phyloP scores from a whole-genome alignment of 257 asterid genomes.

The Cynanchum wilfordii region DNA sequence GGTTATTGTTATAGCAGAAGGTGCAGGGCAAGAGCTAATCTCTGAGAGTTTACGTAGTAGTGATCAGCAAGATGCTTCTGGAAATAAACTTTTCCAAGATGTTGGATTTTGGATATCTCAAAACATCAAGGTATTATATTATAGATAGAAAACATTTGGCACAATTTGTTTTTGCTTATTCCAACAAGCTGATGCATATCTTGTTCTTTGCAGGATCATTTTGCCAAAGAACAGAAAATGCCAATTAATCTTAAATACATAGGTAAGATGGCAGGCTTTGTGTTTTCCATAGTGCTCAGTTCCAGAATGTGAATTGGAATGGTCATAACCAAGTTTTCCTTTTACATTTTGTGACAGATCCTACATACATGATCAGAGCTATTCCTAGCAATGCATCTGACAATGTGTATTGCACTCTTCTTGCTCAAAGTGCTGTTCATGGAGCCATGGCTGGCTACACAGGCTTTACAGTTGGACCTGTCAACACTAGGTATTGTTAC shows the following conservation, averaged over 20 bases:
- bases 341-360: conserved; percentile 45
- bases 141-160: background rate
- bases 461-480: conserved; percentile 71
- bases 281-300: background rate
- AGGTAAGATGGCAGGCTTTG: conserved; percentile 37
- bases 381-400: conserved; percentile 87
- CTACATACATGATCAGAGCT: conserved; percentile 90
- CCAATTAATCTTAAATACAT: conserved; percentile 70
- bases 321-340: background rate
- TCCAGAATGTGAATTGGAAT: background rate
- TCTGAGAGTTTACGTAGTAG: conserved; percentile 47
- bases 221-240: conserved; percentile 58
- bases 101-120: conserved; percentile 88
- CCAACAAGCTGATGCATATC: background rate
- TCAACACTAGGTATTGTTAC: conserved; percentile 63
- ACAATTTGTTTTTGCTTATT: background rate
- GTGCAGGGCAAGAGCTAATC: conserved; percentile 85
- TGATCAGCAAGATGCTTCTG: conserved; percentile 63
- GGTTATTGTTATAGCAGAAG: conserved; percentile 95
- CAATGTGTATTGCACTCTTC: conserved; percentile 87
- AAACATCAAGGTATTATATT: conserved; percentile 54
- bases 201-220: conserved; percentile 51
- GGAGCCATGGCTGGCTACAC: conserved; percentile 99
- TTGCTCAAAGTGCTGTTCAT: conserved; percentile 89
- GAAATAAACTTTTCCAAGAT: conserved; percentile 75